Evolutionary conservation across 495 filamentous ascomycete species (phyloP).

Genomic region (Hyaloscypha hepaticicola): DNA sequence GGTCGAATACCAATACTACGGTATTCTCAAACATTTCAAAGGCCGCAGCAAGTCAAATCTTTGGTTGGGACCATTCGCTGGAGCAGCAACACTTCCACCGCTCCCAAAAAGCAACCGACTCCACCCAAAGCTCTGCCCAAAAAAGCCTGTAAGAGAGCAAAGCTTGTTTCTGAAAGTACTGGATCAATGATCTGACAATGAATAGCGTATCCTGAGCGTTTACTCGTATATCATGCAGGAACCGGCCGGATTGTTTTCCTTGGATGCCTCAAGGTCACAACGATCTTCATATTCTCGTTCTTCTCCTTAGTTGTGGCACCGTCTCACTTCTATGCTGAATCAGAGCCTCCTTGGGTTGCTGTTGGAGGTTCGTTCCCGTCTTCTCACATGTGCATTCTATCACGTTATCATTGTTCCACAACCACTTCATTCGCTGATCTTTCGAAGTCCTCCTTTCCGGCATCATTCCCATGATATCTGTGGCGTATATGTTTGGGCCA

Average conservation of each 20-base stretch:
- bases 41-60: not conserved
- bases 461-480: constrained; percentile 63
- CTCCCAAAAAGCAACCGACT: not conserved
- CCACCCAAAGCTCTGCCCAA: not conserved
- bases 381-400: not conserved
- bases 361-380: constrained; percentile 41
- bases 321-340: constrained; percentile 49
- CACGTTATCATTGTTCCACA: not conserved
- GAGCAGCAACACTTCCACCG: not conserved
- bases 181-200: not conserved
- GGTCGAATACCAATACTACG: not conserved
- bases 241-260: constrained; percentile 63
- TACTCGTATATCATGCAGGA: constrained; percentile 74
- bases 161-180: not conserved
- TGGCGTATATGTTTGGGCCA: constrained; percentile 62
- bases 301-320: constrained; percentile 62
- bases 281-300: constrained; percentile 66
- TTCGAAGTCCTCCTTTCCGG: constrained; percentile 57
- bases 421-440: not conserved
- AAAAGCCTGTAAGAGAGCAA: constrained; percentile 10
- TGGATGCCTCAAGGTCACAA: constrained; percentile 65
- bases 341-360: constrained; percentile 37
- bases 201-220: constrained; percentile 52
- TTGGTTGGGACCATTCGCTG: not conserved
- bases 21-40: not conserved